These are phyloP conservation scores for Aspergillus fructus DNA, from an alignment of 2,329 filamentous ascomycete genomes.

Conservation along the genomic window DNA sequence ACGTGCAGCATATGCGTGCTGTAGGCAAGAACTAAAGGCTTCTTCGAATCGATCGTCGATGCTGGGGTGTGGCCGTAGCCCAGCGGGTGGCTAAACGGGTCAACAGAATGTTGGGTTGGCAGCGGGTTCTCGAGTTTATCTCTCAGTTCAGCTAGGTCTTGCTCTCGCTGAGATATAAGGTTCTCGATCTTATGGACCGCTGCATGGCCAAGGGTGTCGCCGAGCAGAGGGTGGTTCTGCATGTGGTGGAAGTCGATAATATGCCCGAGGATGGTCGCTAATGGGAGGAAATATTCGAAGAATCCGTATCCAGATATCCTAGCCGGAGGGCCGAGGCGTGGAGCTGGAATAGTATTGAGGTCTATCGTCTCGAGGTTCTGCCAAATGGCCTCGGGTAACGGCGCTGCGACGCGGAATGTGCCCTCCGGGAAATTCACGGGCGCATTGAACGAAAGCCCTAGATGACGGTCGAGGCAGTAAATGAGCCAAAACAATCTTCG, in stretches of 20 bases:
- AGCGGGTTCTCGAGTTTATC: not conserved
- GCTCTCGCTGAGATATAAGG: conserved; percentile 9
- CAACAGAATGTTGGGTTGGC: too few species aligned
- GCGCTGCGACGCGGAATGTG: conserved; percentile 6
- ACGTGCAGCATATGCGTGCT: conserved; percentile 11
- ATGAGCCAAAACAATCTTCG: conserved; percentile 9
- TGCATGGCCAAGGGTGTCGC: not conserved
- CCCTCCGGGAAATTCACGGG: conserved; percentile 9
- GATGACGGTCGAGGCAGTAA: conserved; percentile 9
- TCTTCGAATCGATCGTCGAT: not conserved
- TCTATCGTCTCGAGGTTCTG: conserved; percentile 5
- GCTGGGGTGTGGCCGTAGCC: not conserved
- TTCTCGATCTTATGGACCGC: conserved; percentile 3
- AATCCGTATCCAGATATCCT: conserved; percentile 6
- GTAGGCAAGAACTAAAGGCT: conserved; percentile 6
- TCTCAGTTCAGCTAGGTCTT: conserved; percentile 2
- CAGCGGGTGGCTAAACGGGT: too few species aligned
- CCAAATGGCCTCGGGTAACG: conserved; percentile 5
- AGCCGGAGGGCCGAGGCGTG: conserved; percentile 1
- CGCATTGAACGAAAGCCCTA: conserved; percentile 7
- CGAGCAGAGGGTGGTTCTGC: conserved; percentile 5
- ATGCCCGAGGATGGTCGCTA: conserved; percentile 8
- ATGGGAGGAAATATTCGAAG: conserved; percentile 11
- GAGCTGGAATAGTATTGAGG: not conserved
- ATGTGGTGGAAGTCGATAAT: conserved; percentile 11